Base-by-base conservation (phyloP, 805 yeast species). In the Wickerhamiella lipophila region DNA sequence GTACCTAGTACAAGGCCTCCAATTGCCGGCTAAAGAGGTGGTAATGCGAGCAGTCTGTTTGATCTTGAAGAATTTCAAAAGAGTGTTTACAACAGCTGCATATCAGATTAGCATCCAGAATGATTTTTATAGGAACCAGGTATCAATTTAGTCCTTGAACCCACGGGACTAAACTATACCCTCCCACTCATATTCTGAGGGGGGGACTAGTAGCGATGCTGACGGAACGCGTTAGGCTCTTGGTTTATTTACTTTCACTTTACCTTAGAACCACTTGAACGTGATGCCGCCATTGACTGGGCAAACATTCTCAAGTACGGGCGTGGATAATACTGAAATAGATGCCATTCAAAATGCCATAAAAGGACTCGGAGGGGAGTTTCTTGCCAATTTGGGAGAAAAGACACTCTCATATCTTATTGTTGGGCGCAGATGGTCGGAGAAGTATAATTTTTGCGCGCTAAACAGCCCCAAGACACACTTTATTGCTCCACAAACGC, bases 401-500 rank as follows among this genome's bases (percentile, higher is more conserved):
- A 19, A 35, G 19, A 49, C 54, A 8, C 30, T 45, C 3, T 25
- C 66, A 40, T 71, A 68, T 53, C 58, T 78, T 32, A 63, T 78
- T 4, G 81, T 77, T 18, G 81, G 80, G 4, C 65, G 65, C 40
- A 61, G 74, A 39, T 63, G 68, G 51, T 72, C 81, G 2, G 75
- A 70, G 12, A 78, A 78, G 61, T 78, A 75, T 63, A 64, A 63
- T 51, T 77, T 65, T 63, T 73, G 77, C 27, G 68, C 76, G 6
- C 60, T 49, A 29, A 55, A 58, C 16, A 55, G 62, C 23, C 64
- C 66, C 45, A 88, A 83, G 62, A 70, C 85, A 27, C 62, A 61
- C 39, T 77, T 84, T 55, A 59, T 84, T 15, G 59, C 64, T 11
- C 72, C 78, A 0, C 68, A 70, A 2, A 63, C 73, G 6, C 64